Evolutionary conservation across 1,139 yeast species (phyloP), one percentile per base, ranked within the genome.

Genomic region (Blastobotrys buckinghamii): DNA sequence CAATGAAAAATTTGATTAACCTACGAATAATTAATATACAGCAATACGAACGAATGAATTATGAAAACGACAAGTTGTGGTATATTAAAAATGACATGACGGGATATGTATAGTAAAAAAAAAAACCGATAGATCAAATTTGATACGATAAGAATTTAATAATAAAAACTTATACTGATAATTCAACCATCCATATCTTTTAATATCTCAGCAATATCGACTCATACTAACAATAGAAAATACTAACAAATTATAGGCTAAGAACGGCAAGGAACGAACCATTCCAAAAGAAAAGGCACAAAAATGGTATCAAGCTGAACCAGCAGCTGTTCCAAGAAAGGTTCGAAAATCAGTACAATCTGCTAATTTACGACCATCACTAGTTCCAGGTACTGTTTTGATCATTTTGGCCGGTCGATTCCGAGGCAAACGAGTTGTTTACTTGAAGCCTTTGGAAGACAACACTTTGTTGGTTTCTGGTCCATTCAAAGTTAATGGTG

Each of bases 401-500:
- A 92, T 92, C 76, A 81, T 92, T 74, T 84, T 94, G 75, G 97
- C 98, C 70, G 98, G 99, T 75, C 90, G 97, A 79, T 92, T 89
- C 96, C 87, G 98, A 79, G 99, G 99, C 75, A 94, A 92, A 89
- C 92, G 99, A 81, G 98, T 92, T 68, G 97, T 92, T 60, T 87
- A 85, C 89, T 84, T 92, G 74, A 92, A 92, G 86, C 78, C 84
- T 77, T 83, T 94, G 73, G 97, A 89, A 79, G 98, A 94, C 84
- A 88, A 87, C 90, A 92, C 97, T 63, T 81, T 94, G 71, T 86
- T 92, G 73, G 96, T 92, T 62, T 78, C 97, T 58, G 99, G 99
- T 73, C 99, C 99, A 71, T 94, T 92, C 96, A 94, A 92, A 84
- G 88, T 92, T 69, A 94, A 94, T 78, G 98, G 98, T 82, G 99